Evolutionary conservation across 1,284 basidiomycete genomes (phyloP).

Genomic region (Microbotryum scabiosae): DNA sequence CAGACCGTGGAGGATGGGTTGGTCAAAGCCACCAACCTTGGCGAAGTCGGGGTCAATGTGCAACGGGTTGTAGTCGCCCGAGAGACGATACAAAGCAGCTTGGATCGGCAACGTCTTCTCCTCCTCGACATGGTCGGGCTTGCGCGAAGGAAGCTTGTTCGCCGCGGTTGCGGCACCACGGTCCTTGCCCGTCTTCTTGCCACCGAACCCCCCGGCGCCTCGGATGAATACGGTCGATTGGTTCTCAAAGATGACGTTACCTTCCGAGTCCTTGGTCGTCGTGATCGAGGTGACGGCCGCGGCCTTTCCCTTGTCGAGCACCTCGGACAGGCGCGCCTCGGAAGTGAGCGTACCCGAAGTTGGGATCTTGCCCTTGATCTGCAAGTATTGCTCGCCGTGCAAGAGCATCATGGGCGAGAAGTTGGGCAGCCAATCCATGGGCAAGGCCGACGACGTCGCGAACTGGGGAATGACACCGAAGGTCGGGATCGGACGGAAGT

Average conservation of each 20-base stretch:
- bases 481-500: slow-evolving; percentile 79
- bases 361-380: slow-evolving; percentile 73
- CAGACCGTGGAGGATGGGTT: slow-evolving; percentile 54
- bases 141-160: slow-evolving; percentile 73
- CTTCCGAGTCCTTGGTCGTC: slow-evolving; percentile 69
- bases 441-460: slow-evolving; percentile 50
- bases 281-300: slow-evolving; percentile 73
- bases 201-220: slow-evolving; percentile 90
- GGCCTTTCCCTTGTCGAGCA: slow-evolving; percentile 79
- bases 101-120: slow-evolving; percentile 75
- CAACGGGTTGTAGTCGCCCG: slow-evolving; percentile 37
- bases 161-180: slow-evolving; percentile 79
- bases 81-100: slow-evolving; percentile 81
- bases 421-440: slow-evolving; percentile 80
- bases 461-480: slow-evolving; percentile 98
- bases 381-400: slow-evolving; percentile 93
- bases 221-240: slow-evolving; percentile 89
- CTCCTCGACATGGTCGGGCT: slow-evolving; percentile 74
- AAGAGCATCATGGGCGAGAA: slow-evolving; percentile 92
- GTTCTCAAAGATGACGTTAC: slow-evolving; percentile 81
- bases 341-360: slow-evolving; percentile 76
- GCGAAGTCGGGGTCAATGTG: slow-evolving; percentile 83
- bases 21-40: slow-evolving; percentile 86
- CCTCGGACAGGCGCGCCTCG: slow-evolving; percentile 62
- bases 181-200: slow-evolving; percentile 77